Evolutionary conservation across 2,329 filamentous ascomycete genomes (phyloP).

Genomic region (Sphaerostilbella broomeana): DNA sequence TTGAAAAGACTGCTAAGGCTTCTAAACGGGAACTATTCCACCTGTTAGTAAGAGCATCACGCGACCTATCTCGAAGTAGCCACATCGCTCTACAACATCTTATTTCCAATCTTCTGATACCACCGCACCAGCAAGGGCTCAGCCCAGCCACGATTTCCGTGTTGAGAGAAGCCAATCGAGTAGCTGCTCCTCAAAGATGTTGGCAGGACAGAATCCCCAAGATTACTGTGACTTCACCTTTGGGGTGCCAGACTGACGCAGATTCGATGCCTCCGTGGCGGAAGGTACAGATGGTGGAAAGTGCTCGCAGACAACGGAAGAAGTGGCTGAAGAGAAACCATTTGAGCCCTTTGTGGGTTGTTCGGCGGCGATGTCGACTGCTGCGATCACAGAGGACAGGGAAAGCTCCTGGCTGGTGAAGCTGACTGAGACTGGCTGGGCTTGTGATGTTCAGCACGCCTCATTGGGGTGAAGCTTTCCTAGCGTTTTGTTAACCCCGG

Average conservation of each 20-base stretch:
- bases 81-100: too few relatives aligned
- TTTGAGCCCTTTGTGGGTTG: not conserved
- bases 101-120: too few relatives aligned
- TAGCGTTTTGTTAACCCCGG: too few relatives aligned
- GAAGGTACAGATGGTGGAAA: not conserved
- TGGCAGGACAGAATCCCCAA: not conserved
- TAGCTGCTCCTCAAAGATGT: too few relatives aligned
- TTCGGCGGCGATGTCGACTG: not conserved
- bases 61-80: too few relatives aligned
- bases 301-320: not conserved
- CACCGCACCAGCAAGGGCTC: too few relatives aligned
- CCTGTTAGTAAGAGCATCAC: too few relatives aligned
- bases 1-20: too few relatives aligned
- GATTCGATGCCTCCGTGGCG: conserved; percentile 3
- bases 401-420: not conserved
- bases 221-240: conserved; percentile 14
- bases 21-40: too few relatives aligned
- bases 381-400: not conserved
- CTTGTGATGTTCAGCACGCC: not conserved
- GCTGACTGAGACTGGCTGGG: not conserved
- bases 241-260: not conserved
- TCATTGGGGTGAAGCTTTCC: not conserved
- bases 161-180: too few relatives aligned
- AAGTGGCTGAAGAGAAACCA: not conserved
- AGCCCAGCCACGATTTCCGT: too few relatives aligned